Conservation (phyloP, 2,329 filamentous ascomycete species). For the Cercospora sojina region DNA sequence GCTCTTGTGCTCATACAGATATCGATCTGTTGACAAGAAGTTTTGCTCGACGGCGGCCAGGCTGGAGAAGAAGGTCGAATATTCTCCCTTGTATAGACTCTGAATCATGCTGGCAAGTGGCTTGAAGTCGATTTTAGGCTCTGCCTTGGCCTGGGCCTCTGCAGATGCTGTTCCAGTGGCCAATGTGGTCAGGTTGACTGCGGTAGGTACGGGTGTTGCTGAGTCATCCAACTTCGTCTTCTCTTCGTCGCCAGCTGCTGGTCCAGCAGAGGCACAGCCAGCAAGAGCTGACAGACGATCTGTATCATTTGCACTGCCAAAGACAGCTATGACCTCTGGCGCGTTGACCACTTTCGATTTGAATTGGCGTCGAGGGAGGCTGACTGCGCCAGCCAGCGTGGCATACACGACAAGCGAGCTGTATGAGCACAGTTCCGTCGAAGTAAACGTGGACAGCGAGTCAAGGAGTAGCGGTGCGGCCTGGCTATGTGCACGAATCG, state of each 20-base stretch:
- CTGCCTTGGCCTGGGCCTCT: slow-evolving; percentile 69
- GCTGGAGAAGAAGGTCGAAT: slow-evolving; percentile 89
- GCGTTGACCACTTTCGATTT: slow-evolving; percentile 98
- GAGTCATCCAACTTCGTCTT: slow-evolving; percentile 51
- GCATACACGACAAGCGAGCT: slow-evolving; percentile 93
- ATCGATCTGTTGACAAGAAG: slow-evolving; percentile 91
- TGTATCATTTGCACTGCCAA: slow-evolving; percentile 71
- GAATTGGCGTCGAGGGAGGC: slow-evolving; percentile 95
- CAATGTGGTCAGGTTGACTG: slow-evolving; percentile 84
- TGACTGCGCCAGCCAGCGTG: slow-evolving; percentile 89
- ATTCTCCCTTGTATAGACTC: slow-evolving; percentile 90
- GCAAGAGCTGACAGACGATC: slow-evolving; percentile 82
- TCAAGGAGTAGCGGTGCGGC: slow-evolving; percentile 93
- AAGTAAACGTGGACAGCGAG: slow-evolving; percentile 96
- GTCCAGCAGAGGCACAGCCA: slow-evolving; percentile 77
- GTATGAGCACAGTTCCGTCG: slow-evolving; percentile 97
- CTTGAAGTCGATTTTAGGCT: slow-evolving; percentile 83
- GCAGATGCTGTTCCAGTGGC: slow-evolving; percentile 56
- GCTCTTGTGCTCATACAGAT: slow-evolving; percentile 89
- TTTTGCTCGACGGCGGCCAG: slow-evolving; percentile 87
- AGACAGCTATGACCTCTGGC: slow-evolving; percentile 94
- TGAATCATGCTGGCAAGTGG: slow-evolving; percentile 83
- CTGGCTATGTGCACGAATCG: slow-evolving; percentile 82
- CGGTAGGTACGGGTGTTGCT: slow-evolving; percentile 55
- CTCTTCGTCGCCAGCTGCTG: slow-evolving; percentile 72